Evolutionary conservation across 2,329 filamentous ascomycete species (phyloP).

Genomic region (Periconia sp.): DNA sequence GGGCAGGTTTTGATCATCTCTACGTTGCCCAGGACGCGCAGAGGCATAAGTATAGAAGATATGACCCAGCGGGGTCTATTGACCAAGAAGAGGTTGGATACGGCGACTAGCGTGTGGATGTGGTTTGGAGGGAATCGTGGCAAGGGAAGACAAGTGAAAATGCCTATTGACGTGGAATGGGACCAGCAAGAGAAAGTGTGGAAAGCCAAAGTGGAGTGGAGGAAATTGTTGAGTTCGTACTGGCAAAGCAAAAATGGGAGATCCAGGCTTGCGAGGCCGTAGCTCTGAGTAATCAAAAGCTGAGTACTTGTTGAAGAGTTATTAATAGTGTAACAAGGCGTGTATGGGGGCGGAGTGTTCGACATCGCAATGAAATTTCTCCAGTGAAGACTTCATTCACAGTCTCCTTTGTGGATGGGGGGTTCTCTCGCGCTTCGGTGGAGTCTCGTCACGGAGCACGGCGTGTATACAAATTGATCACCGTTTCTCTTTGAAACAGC

Average conservation of each 20-base stretch:
- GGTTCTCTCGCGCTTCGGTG: too few relatives aligned
- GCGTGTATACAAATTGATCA: too few relatives aligned
- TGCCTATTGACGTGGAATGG: conserved; percentile 18
- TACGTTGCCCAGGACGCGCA: not conserved
- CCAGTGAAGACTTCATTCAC: too few relatives aligned
- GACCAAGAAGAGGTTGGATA: conserved; percentile 17
- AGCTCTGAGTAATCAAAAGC: too few relatives aligned
- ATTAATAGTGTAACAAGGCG: too few relatives aligned
- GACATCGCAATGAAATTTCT: too few relatives aligned
- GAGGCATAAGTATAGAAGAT: not conserved
- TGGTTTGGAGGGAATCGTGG: conserved; percentile 15
- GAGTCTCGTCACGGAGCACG: too few relatives aligned
- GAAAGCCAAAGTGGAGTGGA: conserved; percentile 25
- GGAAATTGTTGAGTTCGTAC: conserved; percentile 15
- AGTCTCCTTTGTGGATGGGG: not conserved
- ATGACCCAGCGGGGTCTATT: conserved; percentile 4
- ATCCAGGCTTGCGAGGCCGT: too few relatives aligned
- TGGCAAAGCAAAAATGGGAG: conserved; percentile 16
- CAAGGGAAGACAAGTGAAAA: conserved; percentile 10
- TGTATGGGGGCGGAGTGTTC: too few relatives aligned
- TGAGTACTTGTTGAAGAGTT: too few relatives aligned
- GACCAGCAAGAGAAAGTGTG: conserved; percentile 17
- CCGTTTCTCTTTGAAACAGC: not conserved
- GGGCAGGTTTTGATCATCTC: not conserved
- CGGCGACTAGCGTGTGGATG: conserved; percentile 16